phyloP scores from a whole-genome alignment of 1,139 yeast species.

The Oligophagozyma castellii region DNA sequence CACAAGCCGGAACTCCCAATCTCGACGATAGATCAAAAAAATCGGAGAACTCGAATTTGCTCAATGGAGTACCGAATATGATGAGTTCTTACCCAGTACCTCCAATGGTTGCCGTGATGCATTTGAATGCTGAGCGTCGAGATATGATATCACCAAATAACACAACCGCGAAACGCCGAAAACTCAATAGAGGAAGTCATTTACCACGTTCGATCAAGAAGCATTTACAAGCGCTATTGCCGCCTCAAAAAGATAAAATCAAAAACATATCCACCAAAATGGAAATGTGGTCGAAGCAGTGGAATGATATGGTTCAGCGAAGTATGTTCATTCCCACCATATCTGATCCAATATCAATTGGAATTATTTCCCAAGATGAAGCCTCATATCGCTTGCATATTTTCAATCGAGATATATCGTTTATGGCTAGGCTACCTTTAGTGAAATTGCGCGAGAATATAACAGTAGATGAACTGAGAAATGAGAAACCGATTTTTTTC shows the following conservation, averaged over 20 bases:
- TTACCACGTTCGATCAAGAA: conserved; percentile 14
- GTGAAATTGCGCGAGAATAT: conserved; percentile 35
- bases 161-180: neutral
- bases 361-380: conserved; percentile 35
- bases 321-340: conserved; percentile 11
- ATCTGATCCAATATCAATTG: conserved; percentile 34
- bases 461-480: conserved; percentile 35
- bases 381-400: conserved; percentile 34
- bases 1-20: neutral
- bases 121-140: conserved; percentile 28
- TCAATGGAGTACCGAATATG: neutral
- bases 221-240: conserved; percentile 13
- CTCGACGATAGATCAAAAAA: too few relatives aligned
- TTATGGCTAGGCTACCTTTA: conserved; percentile 33
- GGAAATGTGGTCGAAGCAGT: conserved; percentile 12
- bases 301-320: conserved; percentile 16
- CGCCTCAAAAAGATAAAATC: conserved; percentile 17
- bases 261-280: conserved; percentile 12
- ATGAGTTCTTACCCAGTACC: neutral
- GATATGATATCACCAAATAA: neutral
- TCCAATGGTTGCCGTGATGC: conserved; percentile 12
- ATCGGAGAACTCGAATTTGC: neutral
- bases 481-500: conserved; percentile 45
- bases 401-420: conserved; percentile 31
- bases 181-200: conserved; percentile 20